Conservation (phyloP, 1,284 basidiomycete genomes). For the Xerocomus nothofagi region DNA sequence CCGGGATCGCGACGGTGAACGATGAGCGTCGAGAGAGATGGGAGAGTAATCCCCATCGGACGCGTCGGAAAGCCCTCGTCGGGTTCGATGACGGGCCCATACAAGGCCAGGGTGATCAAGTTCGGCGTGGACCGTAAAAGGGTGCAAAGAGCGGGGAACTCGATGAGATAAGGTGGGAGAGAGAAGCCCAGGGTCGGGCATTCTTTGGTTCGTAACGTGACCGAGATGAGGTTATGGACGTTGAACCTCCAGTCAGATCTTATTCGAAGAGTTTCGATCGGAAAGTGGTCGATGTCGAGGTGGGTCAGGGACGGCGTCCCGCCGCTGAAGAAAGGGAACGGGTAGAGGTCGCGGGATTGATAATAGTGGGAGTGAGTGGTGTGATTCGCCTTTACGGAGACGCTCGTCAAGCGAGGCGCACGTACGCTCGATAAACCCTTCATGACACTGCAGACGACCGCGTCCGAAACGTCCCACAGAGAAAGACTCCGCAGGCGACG, state of each 20-base stretch:
- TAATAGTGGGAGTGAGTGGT: conserved; percentile 12
- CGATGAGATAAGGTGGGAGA: conserved; percentile 19
- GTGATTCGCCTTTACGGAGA: conserved; percentile 17
- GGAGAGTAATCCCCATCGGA: conserved; percentile 4
- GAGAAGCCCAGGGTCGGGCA: not conserved
- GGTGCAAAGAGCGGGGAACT: conserved; percentile 13
- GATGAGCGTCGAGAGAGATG: conserved; percentile 15
- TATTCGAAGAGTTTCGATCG: conserved; percentile 14
- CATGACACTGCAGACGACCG: conserved; percentile 8
- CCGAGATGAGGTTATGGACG: conserved; percentile 11
- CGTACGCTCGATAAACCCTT: conserved; percentile 3
- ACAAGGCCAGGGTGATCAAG: conserved; percentile 15
- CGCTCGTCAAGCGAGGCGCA: conserved; percentile 9
- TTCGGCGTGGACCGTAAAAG: conserved; percentile 15
- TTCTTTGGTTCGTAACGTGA: conserved; percentile 19
- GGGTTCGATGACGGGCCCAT: conserved; percentile 22
- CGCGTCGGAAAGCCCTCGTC: conserved; percentile 12
- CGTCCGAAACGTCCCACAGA: conserved; percentile 23
- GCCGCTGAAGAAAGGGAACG: conserved; percentile 19
- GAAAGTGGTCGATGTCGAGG: conserved; percentile 22
- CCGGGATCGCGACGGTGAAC: conserved; percentile 20
- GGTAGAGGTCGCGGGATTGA: conserved; percentile 3
- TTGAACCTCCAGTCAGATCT: conserved; percentile 11
- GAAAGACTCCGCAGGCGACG: conserved; percentile 15
- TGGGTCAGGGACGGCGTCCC: conserved; percentile 11